Evolutionary conservation across 2,329 filamentous ascomycete genomes (phyloP).

Genomic region (Talaromyces sp.): DNA sequence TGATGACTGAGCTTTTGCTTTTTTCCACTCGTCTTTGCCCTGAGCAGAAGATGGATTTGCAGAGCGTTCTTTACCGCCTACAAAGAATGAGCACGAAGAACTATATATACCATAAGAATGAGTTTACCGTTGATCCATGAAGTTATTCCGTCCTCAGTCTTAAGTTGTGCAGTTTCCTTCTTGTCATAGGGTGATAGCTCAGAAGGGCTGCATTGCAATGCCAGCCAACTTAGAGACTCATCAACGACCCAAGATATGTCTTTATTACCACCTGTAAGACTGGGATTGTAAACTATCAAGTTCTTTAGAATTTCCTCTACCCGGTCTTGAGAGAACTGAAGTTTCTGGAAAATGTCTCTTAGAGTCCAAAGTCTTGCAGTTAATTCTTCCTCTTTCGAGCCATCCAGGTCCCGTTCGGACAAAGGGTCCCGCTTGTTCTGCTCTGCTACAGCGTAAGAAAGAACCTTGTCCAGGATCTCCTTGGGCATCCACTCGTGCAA

Average conservation of each 20-base stretch:
- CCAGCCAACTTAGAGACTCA: slow-evolving; percentile 85
- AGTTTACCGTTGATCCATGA: slow-evolving; percentile 35
- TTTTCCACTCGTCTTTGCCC: slow-evolving; percentile 21
- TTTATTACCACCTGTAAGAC: slow-evolving; percentile 51
- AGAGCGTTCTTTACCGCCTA: slow-evolving; percentile 27
- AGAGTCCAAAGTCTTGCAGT: slow-evolving; percentile 80
- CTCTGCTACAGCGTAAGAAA: slow-evolving; percentile 55
- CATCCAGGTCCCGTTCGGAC: slow-evolving; percentile 21
- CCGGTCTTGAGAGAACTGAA: slow-evolving; percentile 63
- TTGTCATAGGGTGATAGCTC: slow-evolving; percentile 70
- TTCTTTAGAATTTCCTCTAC: slow-evolving; percentile 62
- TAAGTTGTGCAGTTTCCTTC: slow-evolving; percentile 23
- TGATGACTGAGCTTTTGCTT: slow-evolving; percentile 23
- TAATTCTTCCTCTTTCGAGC: slow-evolving; percentile 65
- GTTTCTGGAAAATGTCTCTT: slow-evolving; percentile 63
- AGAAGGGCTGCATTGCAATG: slow-evolving; percentile 64
- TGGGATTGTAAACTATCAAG: slow-evolving; percentile 63
- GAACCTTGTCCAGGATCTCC: slow-evolving; percentile 71
- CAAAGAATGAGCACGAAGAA: slow-evolving; percentile 21
- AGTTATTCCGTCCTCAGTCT: slow-evolving; percentile 26
- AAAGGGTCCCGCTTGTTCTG: slow-evolving; percentile 33
- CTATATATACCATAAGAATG: background rate
- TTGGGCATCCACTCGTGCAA: slow-evolving; percentile 73
- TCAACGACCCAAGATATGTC: slow-evolving; percentile 80
- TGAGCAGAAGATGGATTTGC: slow-evolving; percentile 21